A percentile compares a stretch with the other conserved stretches of the same genome.
These are phyloP conservation scores for Tuber indicum DNA, from an alignment of 495 filamentous ascomycete genomes.

Conservation along the genomic window DNA sequence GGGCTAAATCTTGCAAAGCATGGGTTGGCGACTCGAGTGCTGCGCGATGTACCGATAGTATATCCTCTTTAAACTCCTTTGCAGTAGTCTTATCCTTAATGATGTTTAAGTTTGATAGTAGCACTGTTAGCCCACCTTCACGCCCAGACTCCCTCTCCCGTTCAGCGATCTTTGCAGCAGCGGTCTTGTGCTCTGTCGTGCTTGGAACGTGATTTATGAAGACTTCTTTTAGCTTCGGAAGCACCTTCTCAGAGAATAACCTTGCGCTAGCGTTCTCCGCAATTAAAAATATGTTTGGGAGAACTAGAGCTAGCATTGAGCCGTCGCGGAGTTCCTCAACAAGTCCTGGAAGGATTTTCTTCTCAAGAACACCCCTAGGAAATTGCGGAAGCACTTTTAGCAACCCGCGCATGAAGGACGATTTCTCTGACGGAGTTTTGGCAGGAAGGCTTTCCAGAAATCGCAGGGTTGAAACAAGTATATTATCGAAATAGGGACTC, in stretches of 20 bases:
- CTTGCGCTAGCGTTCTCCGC: slow-evolving; percentile 61
- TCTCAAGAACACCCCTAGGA: slow-evolving; percentile 84
- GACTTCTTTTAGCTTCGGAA: slow-evolving; percentile 73
- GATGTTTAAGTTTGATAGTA: slow-evolving; percentile 71
- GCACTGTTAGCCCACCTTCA: slow-evolving; percentile 83
- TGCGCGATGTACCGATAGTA: slow-evolving; percentile 73
- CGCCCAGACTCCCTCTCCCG: slow-evolving; percentile 70
- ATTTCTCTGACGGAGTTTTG: slow-evolving; percentile 85
- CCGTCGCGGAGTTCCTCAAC: slow-evolving; percentile 90
- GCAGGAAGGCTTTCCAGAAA: slow-evolving; percentile 85
- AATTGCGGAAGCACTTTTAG: slow-evolving; percentile 82
- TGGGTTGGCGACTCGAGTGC: slow-evolving; percentile 85
- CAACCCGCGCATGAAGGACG: slow-evolving; percentile 82
- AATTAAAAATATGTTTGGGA: slow-evolving; percentile 88
- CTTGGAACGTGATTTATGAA: slow-evolving; percentile 50
- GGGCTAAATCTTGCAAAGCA: slow-evolving; percentile 72
- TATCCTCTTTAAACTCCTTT: slow-evolving; percentile 91
- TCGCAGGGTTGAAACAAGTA: slow-evolving; percentile 87
- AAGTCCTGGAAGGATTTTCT: slow-evolving; percentile 80
- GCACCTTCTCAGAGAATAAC: slow-evolving; percentile 72
- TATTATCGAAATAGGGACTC: slow-evolving; percentile 91
- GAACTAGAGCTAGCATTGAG: slow-evolving; percentile 70
- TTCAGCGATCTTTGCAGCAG: slow-evolving; percentile 45
- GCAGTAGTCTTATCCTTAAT: slow-evolving; percentile 75
- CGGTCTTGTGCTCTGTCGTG: slow-evolving; percentile 43